Conservation (phyloP, 2,329 filamentous ascomycete species). For the Sarocladium kiliense region DNA sequence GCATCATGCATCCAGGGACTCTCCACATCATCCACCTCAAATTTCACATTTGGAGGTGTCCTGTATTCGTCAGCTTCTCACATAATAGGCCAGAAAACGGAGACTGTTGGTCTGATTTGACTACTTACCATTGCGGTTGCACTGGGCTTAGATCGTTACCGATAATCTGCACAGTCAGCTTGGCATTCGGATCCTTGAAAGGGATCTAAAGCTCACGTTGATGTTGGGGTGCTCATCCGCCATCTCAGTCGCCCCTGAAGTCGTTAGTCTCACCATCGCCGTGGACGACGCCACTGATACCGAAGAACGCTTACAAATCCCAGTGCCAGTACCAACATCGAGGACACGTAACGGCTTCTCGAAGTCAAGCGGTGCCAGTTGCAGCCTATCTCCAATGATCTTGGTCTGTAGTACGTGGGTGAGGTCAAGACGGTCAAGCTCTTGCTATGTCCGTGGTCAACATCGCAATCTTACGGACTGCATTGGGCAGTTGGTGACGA, state of each 20-base stretch:
- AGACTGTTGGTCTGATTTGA: no score
- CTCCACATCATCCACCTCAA: conserved; percentile 32
- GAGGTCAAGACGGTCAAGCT: conserved; percentile 32
- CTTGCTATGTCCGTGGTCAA: conserved; percentile 17
- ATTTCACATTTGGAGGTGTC: conserved; percentile 28
- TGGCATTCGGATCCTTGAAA: neutral
- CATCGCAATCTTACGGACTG: no score
- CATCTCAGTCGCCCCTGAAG: conserved; percentile 32
- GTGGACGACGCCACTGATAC: neutral
- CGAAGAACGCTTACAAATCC: conserved; percentile 26
- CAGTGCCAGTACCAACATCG: conserved; percentile 38
- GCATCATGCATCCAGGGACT: conserved; percentile 18
- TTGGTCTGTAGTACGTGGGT: conserved; percentile 27
- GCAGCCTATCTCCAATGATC: conserved; percentile 17
- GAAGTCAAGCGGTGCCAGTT: neutral
- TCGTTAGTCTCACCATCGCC: neutral
- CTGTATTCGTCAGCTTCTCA: conserved; percentile 9
- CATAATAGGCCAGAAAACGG: no score
- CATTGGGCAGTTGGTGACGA: no score
- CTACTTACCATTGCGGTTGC: conserved; percentile 21
- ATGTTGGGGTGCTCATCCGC: conserved; percentile 27
- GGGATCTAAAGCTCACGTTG: neutral
- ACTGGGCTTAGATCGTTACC: conserved; percentile 26
- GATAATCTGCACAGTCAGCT: conserved; percentile 15
- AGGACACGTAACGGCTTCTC: conserved; percentile 22